Evolutionary conservation across 305 asterid genomes (phyloP), one percentile per base, ranked within the genome.

Genomic region (Fraxinus albicans): DNA sequence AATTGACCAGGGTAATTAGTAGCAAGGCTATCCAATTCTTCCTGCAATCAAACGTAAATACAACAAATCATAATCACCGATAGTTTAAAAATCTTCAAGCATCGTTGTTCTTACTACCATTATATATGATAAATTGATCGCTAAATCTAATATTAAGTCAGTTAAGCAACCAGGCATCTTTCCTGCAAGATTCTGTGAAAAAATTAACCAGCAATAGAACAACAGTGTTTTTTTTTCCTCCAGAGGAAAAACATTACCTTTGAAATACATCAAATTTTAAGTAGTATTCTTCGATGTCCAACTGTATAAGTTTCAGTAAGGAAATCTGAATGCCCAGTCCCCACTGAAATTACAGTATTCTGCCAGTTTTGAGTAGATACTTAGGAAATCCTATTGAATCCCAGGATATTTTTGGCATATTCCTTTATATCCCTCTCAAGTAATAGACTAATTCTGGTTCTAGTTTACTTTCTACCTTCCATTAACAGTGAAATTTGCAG

Each of bases 11-110:
- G 89, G 85, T 91, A 93, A 84, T 83, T 91, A 81, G 89, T 87
- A 77, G 94, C 89, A 78, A 95, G 89, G 67, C 88, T 55, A 29
- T 95, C 98, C 87, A 95, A 82, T 90, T 95, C 96, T 69, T 94
- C 97, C 98, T 94, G 95, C 80, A 87, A 86, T 74, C 65, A 81
- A 6, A 42, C 10, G 53, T 25, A 77, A 77, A 10, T 2, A 79
- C 29, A 58, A 78, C 53, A 50, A 42, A 75, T 77, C 79, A 75
- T 77, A 69, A 69, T 69, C 82, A 3, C 29, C 33, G 29, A 73
- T 12, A 78, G 58, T 38, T 77, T 19, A 53, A 58, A 19, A 53
- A 53, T 65, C 29, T 38, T 77, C 35, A 79, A 12, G 25, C 23
- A 27, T n/a, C 67, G 50, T 33, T 70, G 50, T 25, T 31, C 44